A percentile compares a stretch with the other conserved stretches of the same genome.
phyloP scores from a whole-genome alignment of 768 basidiomycete genomes.

The Gymnopilus junonius region DNA sequence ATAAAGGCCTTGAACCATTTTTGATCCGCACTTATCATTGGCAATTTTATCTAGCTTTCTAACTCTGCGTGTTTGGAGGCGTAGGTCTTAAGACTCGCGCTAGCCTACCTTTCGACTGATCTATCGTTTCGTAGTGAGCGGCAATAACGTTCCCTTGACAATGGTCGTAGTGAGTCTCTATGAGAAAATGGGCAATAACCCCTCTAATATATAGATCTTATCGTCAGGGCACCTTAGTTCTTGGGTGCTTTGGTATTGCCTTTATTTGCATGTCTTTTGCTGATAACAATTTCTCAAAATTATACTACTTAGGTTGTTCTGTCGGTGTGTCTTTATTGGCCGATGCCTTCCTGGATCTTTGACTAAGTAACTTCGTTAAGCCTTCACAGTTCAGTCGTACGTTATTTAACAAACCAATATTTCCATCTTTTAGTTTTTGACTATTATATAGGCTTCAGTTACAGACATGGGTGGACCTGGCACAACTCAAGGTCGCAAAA shows the following conservation, averaged over 20 bases:
- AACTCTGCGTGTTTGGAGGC: slow-evolving; percentile 46
- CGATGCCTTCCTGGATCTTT: slow-evolving; percentile 4
- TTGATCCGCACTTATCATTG: not conserved
- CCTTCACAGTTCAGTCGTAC: slow-evolving; percentile 53
- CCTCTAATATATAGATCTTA: not conserved
- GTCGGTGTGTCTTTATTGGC: slow-evolving; percentile 36
- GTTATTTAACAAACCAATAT: slow-evolving; percentile 15
- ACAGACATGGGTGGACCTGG: slow-evolving; percentile 47
- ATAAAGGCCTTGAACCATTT: not conserved
- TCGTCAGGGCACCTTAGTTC: slow-evolving; percentile 43
- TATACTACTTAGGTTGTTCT: slow-evolving; percentile 38
- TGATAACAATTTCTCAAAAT: not conserved
- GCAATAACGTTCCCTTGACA: slow-evolving; percentile 46
- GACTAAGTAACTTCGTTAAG: slow-evolving; percentile 26
- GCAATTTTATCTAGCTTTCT: slow-evolving; percentile 36
- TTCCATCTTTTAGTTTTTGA: not conserved
- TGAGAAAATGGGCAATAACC: not conserved
- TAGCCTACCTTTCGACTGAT: not conserved
- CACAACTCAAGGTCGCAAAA: slow-evolving; percentile 44
- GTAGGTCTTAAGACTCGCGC: slow-evolving; percentile 32
- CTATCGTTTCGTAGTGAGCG: slow-evolving; percentile 44
- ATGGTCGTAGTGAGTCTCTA: slow-evolving; percentile 41
- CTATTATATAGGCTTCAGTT: slow-evolving; percentile 40
- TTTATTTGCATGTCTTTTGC: not conserved
- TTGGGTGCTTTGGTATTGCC: slow-evolving; percentile 54